Evolutionary conservation across 2,329 filamentous ascomycete genomes (phyloP), one percentile per base, ranked within the genome.

Genomic region (Claviceps spartinae): DNA sequence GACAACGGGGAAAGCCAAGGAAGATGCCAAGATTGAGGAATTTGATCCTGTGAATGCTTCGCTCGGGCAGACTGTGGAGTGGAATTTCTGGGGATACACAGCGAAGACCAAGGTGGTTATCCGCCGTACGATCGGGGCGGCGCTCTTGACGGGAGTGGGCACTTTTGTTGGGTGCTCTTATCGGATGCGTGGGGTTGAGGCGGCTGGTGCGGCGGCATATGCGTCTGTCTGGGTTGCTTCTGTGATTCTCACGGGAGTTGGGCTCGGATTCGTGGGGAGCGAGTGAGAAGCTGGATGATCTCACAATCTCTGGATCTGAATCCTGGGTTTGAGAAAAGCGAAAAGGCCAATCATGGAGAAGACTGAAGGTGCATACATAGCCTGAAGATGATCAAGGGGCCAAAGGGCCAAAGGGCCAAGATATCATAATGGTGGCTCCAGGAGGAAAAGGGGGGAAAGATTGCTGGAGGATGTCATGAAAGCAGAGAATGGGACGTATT

Each of bases 161-260:
- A 80, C 80, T 0, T 81, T 83, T 53, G 68, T 89, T 42, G 78
- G 85, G 61, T 79, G 82, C 24, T 77, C 75, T 47, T 72, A 81
- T 51, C 85, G 81, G 0, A 70, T 96, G 20, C 73, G 79, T 45
- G 85, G 87, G 4, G 80, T 88, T 11, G 85, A 90, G 60, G 56
- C 78, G 4, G 59, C 72, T 1, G 91, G 90, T 11, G 87, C 89
- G 1, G 69, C 74, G 3, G 79, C 77, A 0, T 97, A 89, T 74
- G 82, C 86, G 2, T 72, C 72, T 22, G 72, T 91, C 38, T 96
- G 88, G 88, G 79, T 78, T n/a, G 60, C 75, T 22, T 85, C 84
- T 6, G 77, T 79, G 3, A 63, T 76, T 13, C 62, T 83, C 51
- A 77, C 79, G 2, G 85, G 84, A 14, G 37, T 73, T n/a, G 73